These are phyloP conservation scores for Colletotrichum orbiculare DNA, from an alignment of 2,329 filamentous ascomycete genomes.

Conservation along the genomic window DNA sequence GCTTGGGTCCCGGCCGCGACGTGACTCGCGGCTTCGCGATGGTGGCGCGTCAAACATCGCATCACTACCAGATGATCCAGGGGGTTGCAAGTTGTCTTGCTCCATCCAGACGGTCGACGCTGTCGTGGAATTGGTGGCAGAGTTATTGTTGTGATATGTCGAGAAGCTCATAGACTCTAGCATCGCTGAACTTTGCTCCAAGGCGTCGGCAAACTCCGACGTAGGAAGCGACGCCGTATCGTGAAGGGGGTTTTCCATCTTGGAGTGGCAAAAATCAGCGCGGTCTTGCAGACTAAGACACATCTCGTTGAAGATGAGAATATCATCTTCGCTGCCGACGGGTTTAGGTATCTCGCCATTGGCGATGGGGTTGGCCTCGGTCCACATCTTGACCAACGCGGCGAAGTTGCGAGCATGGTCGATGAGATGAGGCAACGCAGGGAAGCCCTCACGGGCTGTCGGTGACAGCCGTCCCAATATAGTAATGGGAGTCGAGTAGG, in stretches of 20 bases:
- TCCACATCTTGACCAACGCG: constrained; percentile 83
- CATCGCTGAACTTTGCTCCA: constrained; percentile 56
- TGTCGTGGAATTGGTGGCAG: constrained; percentile 25
- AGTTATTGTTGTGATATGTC: constrained; percentile 45
- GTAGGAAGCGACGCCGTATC: constrained; percentile 47
- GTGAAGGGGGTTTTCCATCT: constrained; percentile 58
- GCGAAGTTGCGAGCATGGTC: constrained; percentile 90
- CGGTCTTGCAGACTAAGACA: constrained; percentile 62
- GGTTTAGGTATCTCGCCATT: constrained; percentile 34
- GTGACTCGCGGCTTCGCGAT: constrained; percentile 34
- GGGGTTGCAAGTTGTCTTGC: constrained; percentile 35
- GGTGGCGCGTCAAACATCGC: constrained; percentile 26
- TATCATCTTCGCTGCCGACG: constrained; percentile 55
- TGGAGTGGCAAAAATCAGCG: constrained; percentile 62
- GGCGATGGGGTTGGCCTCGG: constrained; percentile 61
- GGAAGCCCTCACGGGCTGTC: constrained; percentile 89
- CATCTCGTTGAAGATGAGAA: constrained; percentile 63
- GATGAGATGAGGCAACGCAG: constrained; percentile 90
- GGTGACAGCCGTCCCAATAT: constrained; percentile 86
- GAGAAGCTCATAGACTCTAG: constrained; percentile 50
- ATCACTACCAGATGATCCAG: constrained; percentile 41
- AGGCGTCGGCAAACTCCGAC: constrained; percentile 57
- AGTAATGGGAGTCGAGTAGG: constrained; percentile 91
- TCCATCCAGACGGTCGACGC: constrained; percentile 47
- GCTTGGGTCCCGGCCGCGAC: constrained; percentile 32